Conservation (phyloP, 495 filamentous ascomycete species). For the Hypoxylon fragiforme region DNA sequence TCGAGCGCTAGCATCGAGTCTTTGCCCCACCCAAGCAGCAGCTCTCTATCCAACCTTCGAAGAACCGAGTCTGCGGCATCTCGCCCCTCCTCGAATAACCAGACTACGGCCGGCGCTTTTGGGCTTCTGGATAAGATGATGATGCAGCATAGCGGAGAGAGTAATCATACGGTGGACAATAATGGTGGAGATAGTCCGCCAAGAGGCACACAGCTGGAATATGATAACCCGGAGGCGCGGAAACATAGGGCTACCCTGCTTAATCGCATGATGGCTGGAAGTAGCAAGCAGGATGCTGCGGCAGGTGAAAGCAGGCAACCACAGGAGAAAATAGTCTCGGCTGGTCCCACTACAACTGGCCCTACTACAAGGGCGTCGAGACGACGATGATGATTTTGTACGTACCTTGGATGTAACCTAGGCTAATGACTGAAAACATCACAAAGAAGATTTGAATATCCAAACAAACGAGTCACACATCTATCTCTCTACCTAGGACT, state of each 20-base stretch:
- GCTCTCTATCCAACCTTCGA: constrained; percentile 9
- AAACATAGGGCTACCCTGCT: constrained; percentile 39
- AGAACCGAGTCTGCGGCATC: constrained; percentile 16
- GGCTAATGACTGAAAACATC: too few species aligned
- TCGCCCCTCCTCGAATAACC: constrained; percentile 10
- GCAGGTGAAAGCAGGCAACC: background rate
- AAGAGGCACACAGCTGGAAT: constrained; percentile 49
- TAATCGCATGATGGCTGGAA: constrained; percentile 37
- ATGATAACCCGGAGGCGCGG: constrained; percentile 49
- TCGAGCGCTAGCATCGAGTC: constrained; percentile 38
- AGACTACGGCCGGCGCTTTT: constrained; percentile 1
- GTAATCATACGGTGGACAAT: constrained; percentile 10
- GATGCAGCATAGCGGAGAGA: constrained; percentile 14
- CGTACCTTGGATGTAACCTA: too few species aligned
- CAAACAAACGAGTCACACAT: too few species aligned
- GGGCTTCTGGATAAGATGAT: constrained; percentile 25
- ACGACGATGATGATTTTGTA: constrained; percentile 21
- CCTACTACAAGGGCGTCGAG: constrained; percentile 15
- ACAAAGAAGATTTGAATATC: too few species aligned
- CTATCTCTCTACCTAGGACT: too few species aligned
- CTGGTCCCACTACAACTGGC: background rate
- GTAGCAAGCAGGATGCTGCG: too few species aligned
- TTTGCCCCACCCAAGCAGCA: constrained; percentile 6
- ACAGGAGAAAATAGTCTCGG: constrained; percentile 1
- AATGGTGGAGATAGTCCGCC: constrained; percentile 40